Evolutionary conservation across 2,329 filamentous ascomycete genomes (phyloP).

Genomic region (Monilinia vaccinii-corymbosi): DNA sequence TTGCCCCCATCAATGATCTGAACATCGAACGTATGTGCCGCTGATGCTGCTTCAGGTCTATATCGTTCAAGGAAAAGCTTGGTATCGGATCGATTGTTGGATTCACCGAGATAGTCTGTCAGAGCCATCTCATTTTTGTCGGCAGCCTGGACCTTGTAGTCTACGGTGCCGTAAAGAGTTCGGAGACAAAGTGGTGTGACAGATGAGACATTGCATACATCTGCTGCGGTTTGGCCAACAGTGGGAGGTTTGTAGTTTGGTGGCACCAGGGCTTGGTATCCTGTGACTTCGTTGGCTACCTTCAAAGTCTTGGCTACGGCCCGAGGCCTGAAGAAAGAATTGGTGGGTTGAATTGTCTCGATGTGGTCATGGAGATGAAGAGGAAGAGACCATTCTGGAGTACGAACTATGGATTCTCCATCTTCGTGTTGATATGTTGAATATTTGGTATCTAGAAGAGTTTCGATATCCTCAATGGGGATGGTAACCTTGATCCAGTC

Average conservation of each 20-base stretch:
- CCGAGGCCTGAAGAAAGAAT: conserved; percentile 41
- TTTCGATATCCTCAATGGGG: conserved; percentile 37
- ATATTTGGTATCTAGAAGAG: conserved; percentile 31
- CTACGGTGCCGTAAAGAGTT: conserved; percentile 21
- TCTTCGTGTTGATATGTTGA: conserved; percentile 30
- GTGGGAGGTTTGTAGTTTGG: conserved; percentile 7
- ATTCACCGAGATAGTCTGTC: conserved; percentile 21
- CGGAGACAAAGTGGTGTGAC: conserved; percentile 22
- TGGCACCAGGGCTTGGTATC: not conserved
- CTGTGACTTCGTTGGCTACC: not conserved
- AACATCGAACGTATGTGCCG: conserved; percentile 10
- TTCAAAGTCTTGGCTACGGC: conserved; percentile 29
- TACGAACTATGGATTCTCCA: conserved; percentile 18
- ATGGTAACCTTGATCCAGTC: conserved; percentile 45
- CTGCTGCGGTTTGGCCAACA: conserved; percentile 13
- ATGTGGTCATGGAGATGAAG: conserved; percentile 34
- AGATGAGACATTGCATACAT: conserved; percentile 54
- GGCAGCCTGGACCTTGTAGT: conserved; percentile 16
- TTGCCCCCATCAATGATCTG: conserved; percentile 10
- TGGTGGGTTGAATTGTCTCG: conserved; percentile 47
- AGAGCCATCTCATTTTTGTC: conserved; percentile 20
- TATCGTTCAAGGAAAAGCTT: conserved; percentile 19
- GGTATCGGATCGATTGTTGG: conserved; percentile 21
- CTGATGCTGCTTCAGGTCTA: conserved; percentile 15
- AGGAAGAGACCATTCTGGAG: conserved; percentile 32